phyloP scores from a whole-genome alignment of 768 basidiomycete species.

The Pleurotus pulmonarius region DNA sequence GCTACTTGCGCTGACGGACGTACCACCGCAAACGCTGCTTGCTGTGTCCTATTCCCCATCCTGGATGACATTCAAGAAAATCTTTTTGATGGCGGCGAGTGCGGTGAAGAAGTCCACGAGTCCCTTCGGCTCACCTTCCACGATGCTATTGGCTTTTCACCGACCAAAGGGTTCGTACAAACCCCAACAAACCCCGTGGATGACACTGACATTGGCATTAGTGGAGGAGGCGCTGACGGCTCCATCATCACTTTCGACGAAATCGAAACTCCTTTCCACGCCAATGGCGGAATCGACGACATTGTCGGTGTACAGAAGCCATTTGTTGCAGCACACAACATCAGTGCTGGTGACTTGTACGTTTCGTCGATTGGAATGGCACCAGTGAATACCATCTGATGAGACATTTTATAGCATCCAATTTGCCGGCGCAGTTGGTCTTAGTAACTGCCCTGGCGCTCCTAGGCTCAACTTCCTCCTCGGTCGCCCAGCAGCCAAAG shows the following conservation, averaged over 20 bases:
- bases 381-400: neutral
- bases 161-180: conserved; percentile 22
- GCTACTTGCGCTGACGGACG: conserved; percentile 14
- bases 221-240: conserved; percentile 34
- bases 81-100: conserved; percentile 25
- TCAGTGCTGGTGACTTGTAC: conserved; percentile 32
- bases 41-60: conserved; percentile 19
- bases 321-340: conserved; percentile 22
- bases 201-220: conserved; percentile 1
- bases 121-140: conserved; percentile 34
- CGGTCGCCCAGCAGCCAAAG: conserved; percentile 18
- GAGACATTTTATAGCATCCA: conserved; percentile 23
- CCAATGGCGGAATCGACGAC: conserved; percentile 30
- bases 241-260: conserved; percentile 32
- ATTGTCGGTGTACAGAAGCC: conserved; percentile 23
- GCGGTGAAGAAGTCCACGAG: conserved; percentile 26
- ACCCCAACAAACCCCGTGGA: too few species aligned
- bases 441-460: conserved; percentile 31
- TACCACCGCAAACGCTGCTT: conserved; percentile 10
- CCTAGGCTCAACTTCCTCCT: conserved; percentile 24
- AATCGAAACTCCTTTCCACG: conserved; percentile 28
- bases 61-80: conserved; percentile 18
- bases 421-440: conserved; percentile 31
- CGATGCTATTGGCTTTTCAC: conserved; percentile 40
- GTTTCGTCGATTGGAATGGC: neutral